A percentile compares a stretch with the other conserved stretches of the same genome.
Conservation (phyloP, 108 stramenopile species). For the Pseudonitzschia pungens region DNA sequence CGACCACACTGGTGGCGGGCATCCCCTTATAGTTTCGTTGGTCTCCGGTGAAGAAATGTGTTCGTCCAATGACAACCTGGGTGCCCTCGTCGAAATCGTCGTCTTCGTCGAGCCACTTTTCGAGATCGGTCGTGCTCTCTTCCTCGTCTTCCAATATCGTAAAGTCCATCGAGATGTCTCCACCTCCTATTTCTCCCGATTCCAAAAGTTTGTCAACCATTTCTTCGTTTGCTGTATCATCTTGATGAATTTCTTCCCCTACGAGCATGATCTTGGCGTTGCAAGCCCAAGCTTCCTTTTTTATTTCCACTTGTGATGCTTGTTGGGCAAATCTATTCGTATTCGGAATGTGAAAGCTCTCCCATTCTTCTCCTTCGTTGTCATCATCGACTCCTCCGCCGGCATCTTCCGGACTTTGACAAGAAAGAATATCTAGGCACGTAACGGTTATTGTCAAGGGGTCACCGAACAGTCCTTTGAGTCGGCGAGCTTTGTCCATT, state of each 20-base stretch:
- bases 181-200: constrained; percentile 35
- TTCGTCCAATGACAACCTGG: constrained; percentile 68
- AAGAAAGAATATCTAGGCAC: constrained; percentile 64
- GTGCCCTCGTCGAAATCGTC: constrained; percentile 76
- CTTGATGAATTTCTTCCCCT: constrained; percentile 58
- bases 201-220: constrained; percentile 28
- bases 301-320: not conserved
- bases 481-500: constrained; percentile 57
- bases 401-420: constrained; percentile 13
- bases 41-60: constrained; percentile 79
- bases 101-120: constrained; percentile 60
- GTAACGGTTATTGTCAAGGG: constrained; percentile 68
- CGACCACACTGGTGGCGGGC: constrained; percentile 72
- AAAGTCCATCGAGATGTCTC: constrained; percentile 34
- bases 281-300: constrained; percentile 53
- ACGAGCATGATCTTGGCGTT: constrained; percentile 74
- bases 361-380: not conserved
- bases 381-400: not conserved
- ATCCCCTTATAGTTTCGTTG: constrained; percentile 76
- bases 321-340: not conserved
- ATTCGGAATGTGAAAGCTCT: not conserved
- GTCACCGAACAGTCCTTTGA: constrained; percentile 63
- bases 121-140: constrained; percentile 35
- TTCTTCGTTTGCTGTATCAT: constrained; percentile 26
- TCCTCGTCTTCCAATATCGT: constrained; percentile 44